These are phyloP conservation scores for Neonothopanus nambi DNA, from an alignment of 1,284 basidiomycete genomes.

Conservation along the genomic window DNA sequence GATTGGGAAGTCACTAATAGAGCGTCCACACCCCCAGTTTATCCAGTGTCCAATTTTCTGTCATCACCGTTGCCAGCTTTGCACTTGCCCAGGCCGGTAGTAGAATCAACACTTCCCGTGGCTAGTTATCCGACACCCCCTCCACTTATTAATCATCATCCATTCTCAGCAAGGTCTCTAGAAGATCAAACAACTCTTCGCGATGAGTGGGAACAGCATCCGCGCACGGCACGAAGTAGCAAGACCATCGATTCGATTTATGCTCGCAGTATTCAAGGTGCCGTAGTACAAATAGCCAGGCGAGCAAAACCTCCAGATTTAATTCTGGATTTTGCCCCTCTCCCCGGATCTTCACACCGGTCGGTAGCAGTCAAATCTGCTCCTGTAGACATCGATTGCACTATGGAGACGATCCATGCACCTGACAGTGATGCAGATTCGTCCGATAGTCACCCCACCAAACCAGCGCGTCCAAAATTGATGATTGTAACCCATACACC, in stretches of 20 bases:
- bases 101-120: slow-evolving; percentile 6
- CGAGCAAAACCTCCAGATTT: neutral
- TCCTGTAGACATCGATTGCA: neutral
- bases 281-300: slow-evolving; percentile 17
- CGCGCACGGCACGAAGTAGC: slow-evolving; percentile 18
- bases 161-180: slow-evolving; percentile 15
- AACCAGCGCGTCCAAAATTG: slow-evolving; percentile 2
- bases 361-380: too few relatives aligned
- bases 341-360: too few relatives aligned
- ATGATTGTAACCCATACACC: neutral
- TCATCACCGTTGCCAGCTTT: neutral
- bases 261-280: slow-evolving; percentile 21
- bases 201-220: slow-evolving; percentile 12
- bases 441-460: neutral
- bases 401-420: neutral
- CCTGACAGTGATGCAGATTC: neutral
- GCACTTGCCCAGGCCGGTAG: slow-evolving; percentile 1
- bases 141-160: slow-evolving; percentile 16
- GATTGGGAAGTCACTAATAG: slow-evolving; percentile 14
- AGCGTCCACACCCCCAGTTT: neutral
- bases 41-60: neutral
- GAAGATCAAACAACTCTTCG: slow-evolving; percentile 14
- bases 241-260: slow-evolving; percentile 19
- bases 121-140: neutral
- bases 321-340: neutral